A percentile compares a stretch with the other conserved stretches of the same genome.
Evolutionary conservation across 106 monocot genomes (phyloP).

Genomic region (Allium sativum): DNA sequence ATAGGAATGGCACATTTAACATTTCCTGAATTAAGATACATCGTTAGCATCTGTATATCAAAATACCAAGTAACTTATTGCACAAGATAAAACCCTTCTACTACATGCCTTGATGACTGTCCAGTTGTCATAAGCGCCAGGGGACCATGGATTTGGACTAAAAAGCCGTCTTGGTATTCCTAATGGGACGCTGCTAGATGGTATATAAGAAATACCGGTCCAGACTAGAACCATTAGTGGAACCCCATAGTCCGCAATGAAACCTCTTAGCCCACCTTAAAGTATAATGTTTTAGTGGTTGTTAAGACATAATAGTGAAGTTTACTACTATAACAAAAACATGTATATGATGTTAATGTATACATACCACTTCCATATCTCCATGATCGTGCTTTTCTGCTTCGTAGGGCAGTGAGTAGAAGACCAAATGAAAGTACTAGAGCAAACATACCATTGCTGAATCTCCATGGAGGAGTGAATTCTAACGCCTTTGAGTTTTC

Average conservation of each 20-base stretch:
- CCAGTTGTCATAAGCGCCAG: conserved; percentile 42
- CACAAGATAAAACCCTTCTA: neutral
- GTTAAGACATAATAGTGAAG: neutral
- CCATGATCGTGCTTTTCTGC: conserved; percentile 59
- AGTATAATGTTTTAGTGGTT: neutral
- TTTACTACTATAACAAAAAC: neutral
- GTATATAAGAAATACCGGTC: conserved; percentile 46
- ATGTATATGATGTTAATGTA: neutral
- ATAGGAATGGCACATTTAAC: conserved; percentile 56
- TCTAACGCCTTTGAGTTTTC: conserved; percentile 23
- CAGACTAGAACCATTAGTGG: conserved; percentile 52
- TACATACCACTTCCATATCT: conserved; percentile 47
- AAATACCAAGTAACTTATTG: neutral
- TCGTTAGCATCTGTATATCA: too few species aligned
- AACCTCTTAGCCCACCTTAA: conserved; percentile 42
- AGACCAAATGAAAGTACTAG: conserved; percentile 67
- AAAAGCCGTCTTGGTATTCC: conserved; percentile 53
- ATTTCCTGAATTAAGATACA: conserved; percentile 37
- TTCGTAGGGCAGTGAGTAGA: conserved; percentile 42
- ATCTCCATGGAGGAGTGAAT: conserved; percentile 37
- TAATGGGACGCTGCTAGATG: conserved; percentile 27
- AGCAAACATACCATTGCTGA: conserved; percentile 88
- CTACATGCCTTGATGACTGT: conserved; percentile 37
- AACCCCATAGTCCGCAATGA: conserved; percentile 48
- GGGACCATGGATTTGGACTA: conserved; percentile 57